These are phyloP conservation scores for Heterobasidion parviporum DNA, from an alignment of 1,284 basidiomycete species.

Conservation along the genomic window DNA sequence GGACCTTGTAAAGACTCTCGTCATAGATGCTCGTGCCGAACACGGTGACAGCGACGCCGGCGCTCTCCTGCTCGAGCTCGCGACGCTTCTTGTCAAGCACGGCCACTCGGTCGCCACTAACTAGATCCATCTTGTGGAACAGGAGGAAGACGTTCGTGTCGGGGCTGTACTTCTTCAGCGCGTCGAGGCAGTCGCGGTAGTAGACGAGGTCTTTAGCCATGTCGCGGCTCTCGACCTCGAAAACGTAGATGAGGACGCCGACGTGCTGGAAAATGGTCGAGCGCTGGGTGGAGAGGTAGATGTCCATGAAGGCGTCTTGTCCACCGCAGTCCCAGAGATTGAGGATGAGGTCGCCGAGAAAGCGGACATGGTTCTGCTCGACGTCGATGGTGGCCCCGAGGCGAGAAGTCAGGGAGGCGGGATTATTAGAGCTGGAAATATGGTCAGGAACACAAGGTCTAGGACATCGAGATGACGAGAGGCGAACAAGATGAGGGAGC, in stretches of 20 bases:
- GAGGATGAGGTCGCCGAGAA: conserved; percentile 88
- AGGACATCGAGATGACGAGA: conserved; percentile 4
- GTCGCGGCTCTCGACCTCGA: conserved; percentile 81
- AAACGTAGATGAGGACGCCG: conserved; percentile 96
- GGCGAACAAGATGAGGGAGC: conserved; percentile 94
- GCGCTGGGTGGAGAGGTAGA: conserved; percentile 86
- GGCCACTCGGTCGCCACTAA: conserved; percentile 42
- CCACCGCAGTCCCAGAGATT: conserved; percentile 99
- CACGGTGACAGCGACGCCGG: conserved; percentile 48
- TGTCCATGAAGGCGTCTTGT: conserved; percentile 97
- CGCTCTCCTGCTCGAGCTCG: conserved; percentile 63
- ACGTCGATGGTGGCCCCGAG: conserved; percentile 97
- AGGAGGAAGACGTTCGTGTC: conserved; percentile 86
- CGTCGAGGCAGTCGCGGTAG: conserved; percentile 80
- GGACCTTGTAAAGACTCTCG: conserved; percentile 91
- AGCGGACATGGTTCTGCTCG: conserved; percentile 95
- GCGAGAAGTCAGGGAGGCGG: conserved; percentile 84
- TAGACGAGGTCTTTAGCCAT: conserved; percentile 77
- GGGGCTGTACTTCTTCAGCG: conserved; percentile 68
- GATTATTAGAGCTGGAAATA: conserved; percentile 79
- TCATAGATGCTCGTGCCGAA: conserved; percentile 99
- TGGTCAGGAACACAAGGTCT: background rate
- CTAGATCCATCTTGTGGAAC: conserved; percentile 95
- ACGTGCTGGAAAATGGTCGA: conserved; percentile 93
- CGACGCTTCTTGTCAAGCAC: conserved; percentile 63